phyloP scores from a whole-genome alignment of 331 rosid species.

The Quercus phellos region DNA sequence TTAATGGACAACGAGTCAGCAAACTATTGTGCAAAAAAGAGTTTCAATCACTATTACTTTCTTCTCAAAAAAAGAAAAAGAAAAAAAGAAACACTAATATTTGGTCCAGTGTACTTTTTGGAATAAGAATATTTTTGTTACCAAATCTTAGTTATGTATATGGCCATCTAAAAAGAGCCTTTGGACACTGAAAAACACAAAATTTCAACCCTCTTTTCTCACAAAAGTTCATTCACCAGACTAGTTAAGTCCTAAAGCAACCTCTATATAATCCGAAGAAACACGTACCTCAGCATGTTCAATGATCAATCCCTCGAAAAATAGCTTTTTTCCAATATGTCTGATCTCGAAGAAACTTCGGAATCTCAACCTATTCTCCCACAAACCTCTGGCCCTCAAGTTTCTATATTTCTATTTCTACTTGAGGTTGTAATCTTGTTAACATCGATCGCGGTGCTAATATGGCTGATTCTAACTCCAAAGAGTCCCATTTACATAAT shows the following conservation, averaged over 20 bases:
- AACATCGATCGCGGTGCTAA: background rate
- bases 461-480: conserved; percentile 18
- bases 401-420: background rate
- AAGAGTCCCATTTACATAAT: conserved; percentile 8
- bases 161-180: too few species aligned
- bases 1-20: too few species aligned
- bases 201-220: too few species aligned
- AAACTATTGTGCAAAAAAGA: background rate
- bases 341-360: background rate
- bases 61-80: too few species aligned
- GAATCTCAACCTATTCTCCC: background rate
- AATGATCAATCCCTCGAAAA: background rate
- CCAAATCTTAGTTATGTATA: too few species aligned
- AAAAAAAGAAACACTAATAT: background rate
- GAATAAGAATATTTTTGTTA: too few species aligned
- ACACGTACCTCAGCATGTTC: background rate
- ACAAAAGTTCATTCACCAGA: too few species aligned
- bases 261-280: background rate
- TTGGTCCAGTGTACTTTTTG: background rate
- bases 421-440: background rate
- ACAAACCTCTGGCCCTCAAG: too few species aligned
- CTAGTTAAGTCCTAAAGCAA: background rate
- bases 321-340: background rate
- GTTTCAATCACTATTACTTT: background rate
- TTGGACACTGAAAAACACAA: too few species aligned